Evolutionary conservation across 345 rosid species (phyloP).

Genomic region (Boechera stricta): DNA sequence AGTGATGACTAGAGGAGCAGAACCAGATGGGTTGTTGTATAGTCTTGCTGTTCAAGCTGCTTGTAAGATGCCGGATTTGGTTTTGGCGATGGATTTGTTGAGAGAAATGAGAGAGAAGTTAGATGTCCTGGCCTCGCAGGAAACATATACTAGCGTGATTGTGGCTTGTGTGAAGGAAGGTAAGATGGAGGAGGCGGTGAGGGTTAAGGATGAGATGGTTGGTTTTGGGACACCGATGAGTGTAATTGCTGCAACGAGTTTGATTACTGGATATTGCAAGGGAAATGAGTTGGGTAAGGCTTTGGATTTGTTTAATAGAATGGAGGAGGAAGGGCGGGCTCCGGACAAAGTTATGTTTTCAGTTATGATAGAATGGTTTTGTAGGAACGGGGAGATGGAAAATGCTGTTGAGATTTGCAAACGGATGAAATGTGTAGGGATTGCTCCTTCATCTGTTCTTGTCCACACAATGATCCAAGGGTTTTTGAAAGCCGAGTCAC

Average conservation of each 20-base stretch:
- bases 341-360: constrained; percentile 69
- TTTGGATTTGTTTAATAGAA: constrained; percentile 57
- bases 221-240: constrained; percentile 62
- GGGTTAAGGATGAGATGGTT: constrained; percentile 73
- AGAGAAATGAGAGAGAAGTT: constrained; percentile 62
- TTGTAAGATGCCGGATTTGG: constrained; percentile 51
- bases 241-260: constrained; percentile 62
- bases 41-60: constrained; percentile 55
- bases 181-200: constrained; percentile 59
- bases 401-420: constrained; percentile 59
- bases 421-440: constrained; percentile 58
- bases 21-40: constrained; percentile 55
- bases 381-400: constrained; percentile 53
- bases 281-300: constrained; percentile 57
- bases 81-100: constrained; percentile 54
- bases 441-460: constrained; percentile 53
- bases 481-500: constrained; percentile 50
- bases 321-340: constrained; percentile 56
- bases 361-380: constrained; percentile 71
- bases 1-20: constrained; percentile 57
- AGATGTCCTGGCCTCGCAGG: constrained; percentile 51
- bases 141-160: constrained; percentile 55
- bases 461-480: constrained; percentile 61
- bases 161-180: constrained; percentile 66
- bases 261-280: constrained; percentile 65